phyloP scores from a whole-genome alignment of 768 basidiomycete species.

The Pisolithus tinctorius region DNA sequence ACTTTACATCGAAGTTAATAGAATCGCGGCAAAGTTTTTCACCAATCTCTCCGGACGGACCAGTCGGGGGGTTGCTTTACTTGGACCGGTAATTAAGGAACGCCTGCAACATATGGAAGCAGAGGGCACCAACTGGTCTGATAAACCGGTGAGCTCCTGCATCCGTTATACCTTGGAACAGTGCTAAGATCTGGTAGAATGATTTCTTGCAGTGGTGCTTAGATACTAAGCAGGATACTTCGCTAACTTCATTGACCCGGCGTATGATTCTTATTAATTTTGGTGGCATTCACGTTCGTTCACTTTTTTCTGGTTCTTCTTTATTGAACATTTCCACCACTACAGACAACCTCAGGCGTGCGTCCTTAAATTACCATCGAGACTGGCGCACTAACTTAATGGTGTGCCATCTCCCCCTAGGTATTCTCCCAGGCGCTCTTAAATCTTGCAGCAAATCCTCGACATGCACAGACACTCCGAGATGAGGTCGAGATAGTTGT shows the following conservation, averaged over 20 bases:
- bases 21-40: neutral
- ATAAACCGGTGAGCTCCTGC: neutral
- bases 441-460: neutral
- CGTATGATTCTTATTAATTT: neutral
- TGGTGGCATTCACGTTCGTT: neutral
- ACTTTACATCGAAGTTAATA: neutral
- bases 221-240: neutral
- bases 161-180: neutral
- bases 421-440: neutral
- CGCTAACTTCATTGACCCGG: neutral
- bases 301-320: neutral
- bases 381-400: too few relatives aligned
- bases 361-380: neutral
- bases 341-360: neutral
- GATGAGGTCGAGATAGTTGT: constrained; percentile 29
- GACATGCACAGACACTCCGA: constrained; percentile 19
- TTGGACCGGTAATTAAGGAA: neutral
- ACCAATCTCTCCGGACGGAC: neutral
- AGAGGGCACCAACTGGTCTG: neutral
- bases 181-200: neutral
- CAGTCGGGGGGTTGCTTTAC: neutral
- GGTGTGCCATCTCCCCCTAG: neutral
- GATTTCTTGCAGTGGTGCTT: neutral
- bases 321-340: neutral
- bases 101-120: neutral